Conservation (phyloP, 169 alveolate species). For the Plasmodium gonderi region DNA sequence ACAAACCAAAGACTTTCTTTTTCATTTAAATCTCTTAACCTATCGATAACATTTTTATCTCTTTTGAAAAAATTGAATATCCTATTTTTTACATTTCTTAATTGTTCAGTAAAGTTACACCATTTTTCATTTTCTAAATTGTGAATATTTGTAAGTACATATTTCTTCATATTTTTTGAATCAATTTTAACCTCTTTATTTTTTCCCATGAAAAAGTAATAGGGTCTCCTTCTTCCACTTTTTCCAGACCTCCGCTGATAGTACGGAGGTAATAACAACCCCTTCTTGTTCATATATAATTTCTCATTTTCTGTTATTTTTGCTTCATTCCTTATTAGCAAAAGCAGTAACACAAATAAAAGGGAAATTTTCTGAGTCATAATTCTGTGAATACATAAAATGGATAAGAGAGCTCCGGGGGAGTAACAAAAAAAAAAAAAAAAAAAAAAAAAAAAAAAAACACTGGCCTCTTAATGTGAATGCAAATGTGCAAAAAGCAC, state of each 20-base stretch:
- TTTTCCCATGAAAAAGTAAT: conserved; percentile 9
- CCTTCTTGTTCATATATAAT: not conserved
- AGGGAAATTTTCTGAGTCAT: conserved; percentile 10
- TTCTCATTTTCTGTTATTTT: conserved; percentile 10
- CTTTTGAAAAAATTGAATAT: conserved; percentile 12
- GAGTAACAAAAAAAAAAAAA: not conserved
- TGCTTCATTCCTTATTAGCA: not conserved
- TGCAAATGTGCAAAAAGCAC: too few species aligned
- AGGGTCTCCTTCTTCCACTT: not conserved
- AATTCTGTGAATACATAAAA: not conserved
- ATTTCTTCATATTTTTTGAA: not conserved
- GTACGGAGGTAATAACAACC: not conserved
- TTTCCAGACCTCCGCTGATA: not conserved
- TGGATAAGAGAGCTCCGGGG: not conserved
- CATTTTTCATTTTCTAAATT: not conserved
- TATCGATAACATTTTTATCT: conserved; percentile 28
- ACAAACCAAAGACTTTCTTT: conserved; percentile 54
- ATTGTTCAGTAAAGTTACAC: not conserved
- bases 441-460: not conserved
- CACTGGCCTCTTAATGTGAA: too few species aligned
- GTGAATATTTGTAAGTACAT: not conserved
- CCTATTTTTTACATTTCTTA: conserved; percentile 6
- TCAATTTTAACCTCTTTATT: not conserved
- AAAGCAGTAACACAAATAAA: not conserved
- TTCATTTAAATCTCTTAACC: conserved; percentile 39